phyloP scores from a whole-genome alignment of 1,284 basidiomycete genomes.

The Pseudozyma flocculosa region DNA sequence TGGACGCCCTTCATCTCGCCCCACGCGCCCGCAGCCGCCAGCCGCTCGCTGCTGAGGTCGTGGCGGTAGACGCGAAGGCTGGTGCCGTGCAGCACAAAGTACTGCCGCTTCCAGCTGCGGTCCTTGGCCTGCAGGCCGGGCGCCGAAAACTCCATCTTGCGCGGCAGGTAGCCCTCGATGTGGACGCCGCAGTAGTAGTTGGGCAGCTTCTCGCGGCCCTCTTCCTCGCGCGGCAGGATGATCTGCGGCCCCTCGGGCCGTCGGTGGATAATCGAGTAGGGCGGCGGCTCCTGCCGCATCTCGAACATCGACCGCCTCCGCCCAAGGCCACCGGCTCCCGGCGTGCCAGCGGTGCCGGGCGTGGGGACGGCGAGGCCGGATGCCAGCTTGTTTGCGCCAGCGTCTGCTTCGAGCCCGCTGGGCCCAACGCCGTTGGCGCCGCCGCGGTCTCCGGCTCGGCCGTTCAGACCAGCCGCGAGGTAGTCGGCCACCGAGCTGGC shows the following conservation, averaged over 20 bases:
- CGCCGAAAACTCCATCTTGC: constrained; percentile 88
- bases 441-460: no score
- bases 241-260: constrained; percentile 46
- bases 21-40: constrained; percentile 56
- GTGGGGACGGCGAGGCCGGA: constrained; percentile 1
- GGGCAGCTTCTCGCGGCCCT: constrained; percentile 80
- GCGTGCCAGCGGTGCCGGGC: not conserved
- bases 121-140: constrained; percentile 85
- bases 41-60: constrained; percentile 44
- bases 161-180: constrained; percentile 78
- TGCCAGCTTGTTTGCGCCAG: not conserved
- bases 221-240: constrained; percentile 59
- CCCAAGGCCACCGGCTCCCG: constrained; percentile 10
- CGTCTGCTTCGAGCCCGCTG: no score
- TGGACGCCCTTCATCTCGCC: constrained; percentile 53
- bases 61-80: constrained; percentile 79
- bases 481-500: constrained; percentile 6
- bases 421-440: no score
- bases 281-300: constrained; percentile 45
- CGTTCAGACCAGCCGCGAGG: not conserved
- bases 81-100: constrained; percentile 91
- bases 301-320: constrained; percentile 52
- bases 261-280: constrained; percentile 50
- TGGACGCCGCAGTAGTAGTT: constrained; percentile 81
- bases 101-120: constrained; percentile 83